These are phyloP conservation scores for Inga laurina DNA, from an alignment of 306 rosid genomes.

Conservation along the genomic window DNA sequence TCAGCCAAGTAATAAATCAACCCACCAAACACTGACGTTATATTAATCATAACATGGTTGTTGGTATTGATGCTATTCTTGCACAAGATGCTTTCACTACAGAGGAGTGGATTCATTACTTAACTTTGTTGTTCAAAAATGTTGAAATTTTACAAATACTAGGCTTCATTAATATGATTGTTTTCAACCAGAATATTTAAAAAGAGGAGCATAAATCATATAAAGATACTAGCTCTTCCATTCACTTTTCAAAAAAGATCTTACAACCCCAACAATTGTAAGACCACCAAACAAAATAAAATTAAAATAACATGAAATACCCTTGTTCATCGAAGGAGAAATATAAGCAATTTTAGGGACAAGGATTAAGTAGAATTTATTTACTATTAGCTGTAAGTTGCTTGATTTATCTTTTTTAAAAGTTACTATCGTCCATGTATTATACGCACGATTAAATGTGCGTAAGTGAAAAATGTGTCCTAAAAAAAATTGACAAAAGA, in stretches of 20 bases:
- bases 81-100: not conserved
- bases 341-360: not conserved
- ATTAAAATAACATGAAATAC: not conserved
- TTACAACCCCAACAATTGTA: not conserved
- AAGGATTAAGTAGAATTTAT: not conserved
- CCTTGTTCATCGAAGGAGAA: not conserved
- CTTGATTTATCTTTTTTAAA: too few species aligned
- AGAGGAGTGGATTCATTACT: not conserved
- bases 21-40: not conserved
- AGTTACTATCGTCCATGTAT: not conserved
- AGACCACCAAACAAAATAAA: not conserved
- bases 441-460: not conserved
- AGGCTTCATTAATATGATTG: not conserved
- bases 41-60: not conserved
- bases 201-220: not conserved
- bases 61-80: not conserved
- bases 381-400: not conserved
- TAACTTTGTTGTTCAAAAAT: not conserved
- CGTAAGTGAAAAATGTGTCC: not conserved
- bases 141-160: not conserved
- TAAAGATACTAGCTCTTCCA: not conserved
- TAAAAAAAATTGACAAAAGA: not conserved
- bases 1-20: not conserved
- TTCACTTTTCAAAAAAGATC: not conserved
- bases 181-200: not conserved